Evolutionary conservation across 768 basidiomycete species (phyloP).

Genomic region (Calocera cornea): DNA sequence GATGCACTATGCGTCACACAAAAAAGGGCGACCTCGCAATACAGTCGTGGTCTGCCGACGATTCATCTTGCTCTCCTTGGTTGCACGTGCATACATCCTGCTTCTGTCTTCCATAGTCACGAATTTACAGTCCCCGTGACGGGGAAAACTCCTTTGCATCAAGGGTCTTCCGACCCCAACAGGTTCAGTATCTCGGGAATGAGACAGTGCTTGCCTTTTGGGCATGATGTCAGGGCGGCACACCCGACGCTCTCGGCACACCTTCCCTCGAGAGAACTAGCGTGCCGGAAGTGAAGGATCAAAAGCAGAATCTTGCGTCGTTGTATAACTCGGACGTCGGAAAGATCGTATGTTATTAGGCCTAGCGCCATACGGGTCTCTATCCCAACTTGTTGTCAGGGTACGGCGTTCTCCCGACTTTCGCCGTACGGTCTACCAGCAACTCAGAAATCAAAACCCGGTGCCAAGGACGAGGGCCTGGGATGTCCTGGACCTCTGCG

Average conservation of each 20-base stretch:
- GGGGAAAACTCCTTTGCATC: not conserved
- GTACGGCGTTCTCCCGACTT: not conserved
- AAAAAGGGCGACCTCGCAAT: not conserved
- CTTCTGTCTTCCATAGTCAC: conserved; percentile 1
- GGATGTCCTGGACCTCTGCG: not conserved
- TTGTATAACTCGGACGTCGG: not conserved
- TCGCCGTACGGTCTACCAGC: not conserved
- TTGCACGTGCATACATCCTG: conserved; percentile 1
- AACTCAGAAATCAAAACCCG: not conserved
- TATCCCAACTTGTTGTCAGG: too few relatives aligned
- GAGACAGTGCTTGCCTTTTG: not conserved
- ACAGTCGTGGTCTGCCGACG: not conserved
- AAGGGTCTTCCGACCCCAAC: not conserved
- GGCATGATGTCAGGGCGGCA: not conserved
- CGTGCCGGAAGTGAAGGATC: not conserved
- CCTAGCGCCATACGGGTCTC: too few relatives aligned
- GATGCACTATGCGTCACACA: not conserved
- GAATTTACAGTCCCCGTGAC: not conserved
- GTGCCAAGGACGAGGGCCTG: not conserved
- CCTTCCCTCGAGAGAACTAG: not conserved
- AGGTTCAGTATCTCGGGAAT: not conserved
- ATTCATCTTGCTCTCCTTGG: not conserved
- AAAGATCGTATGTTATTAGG: too few relatives aligned
- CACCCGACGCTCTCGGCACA: not conserved
- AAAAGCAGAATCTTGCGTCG: not conserved